Percentiles rank a stretch among this genome's conserved stretches.
phyloP scores from a whole-genome alignment of 108 stramenopile species.

The Thalassiosira profunda region DNA sequence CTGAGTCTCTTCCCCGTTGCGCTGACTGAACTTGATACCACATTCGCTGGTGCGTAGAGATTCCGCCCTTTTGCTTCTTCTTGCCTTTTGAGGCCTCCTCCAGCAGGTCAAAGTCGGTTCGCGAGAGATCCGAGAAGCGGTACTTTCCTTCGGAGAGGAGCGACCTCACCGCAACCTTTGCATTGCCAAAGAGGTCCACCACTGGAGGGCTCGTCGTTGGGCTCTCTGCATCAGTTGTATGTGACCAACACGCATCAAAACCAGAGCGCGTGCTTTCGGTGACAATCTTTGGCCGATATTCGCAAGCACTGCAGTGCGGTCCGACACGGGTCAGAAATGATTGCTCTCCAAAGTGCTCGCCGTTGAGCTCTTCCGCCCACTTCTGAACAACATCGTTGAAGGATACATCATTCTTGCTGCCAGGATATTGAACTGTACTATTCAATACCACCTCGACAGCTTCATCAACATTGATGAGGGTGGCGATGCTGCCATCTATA shows the following conservation, averaged over 20 bases:
- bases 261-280: conserved; percentile 21
- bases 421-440: conserved; percentile 41
- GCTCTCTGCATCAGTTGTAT: conserved; percentile 29
- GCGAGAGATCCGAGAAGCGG: conserved; percentile 32
- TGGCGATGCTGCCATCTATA: conserved; percentile 39
- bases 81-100: conserved; percentile 9
- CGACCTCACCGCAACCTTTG: conserved; percentile 2
- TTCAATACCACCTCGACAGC: conserved; percentile 37
- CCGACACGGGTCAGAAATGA: conserved; percentile 36
- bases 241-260: conserved; percentile 50
- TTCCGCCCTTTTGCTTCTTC: conserved; percentile 16
- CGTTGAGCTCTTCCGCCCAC: conserved; percentile 40
- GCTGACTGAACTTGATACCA: conserved; percentile 46
- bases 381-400: conserved; percentile 23
- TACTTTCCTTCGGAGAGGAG: conserved; percentile 33
- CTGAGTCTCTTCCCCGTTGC: conserved; percentile 3
- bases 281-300: conserved; percentile 42
- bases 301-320: conserved; percentile 49
- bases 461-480: conserved; percentile 49
- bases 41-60: conserved; percentile 32
- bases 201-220: conserved; percentile 14
- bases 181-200: conserved; percentile 28
- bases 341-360: conserved; percentile 7
- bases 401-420: conserved; percentile 30
- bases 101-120: conserved; percentile 24